These are phyloP conservation scores for Solanum chilense DNA, from an alignment of 257 asterid species.

Conservation along the genomic window DNA sequence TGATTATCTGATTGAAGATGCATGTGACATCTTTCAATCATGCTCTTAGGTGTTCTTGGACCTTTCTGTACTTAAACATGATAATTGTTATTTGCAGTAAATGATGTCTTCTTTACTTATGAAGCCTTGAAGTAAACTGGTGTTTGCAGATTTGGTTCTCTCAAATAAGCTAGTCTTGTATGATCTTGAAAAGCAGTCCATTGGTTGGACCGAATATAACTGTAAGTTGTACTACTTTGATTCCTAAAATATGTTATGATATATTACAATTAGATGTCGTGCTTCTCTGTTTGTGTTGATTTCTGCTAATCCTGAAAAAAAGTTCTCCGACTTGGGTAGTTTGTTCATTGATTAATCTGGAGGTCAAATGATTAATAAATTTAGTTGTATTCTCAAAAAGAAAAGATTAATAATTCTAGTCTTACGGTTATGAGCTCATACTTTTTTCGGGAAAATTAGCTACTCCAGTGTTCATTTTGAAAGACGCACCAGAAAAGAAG, in stretches of 20 bases:
- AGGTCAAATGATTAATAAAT: not conserved
- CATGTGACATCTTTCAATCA: not conserved
- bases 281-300: not conserved
- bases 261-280: not conserved
- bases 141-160: conserved; percentile 83
- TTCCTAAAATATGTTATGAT: not conserved
- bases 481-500: not conserved
- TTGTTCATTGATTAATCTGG: not conserved
- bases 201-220: conserved; percentile 99
- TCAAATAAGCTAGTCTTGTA: conserved; percentile 87
- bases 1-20: not conserved
- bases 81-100: not conserved
- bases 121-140: not conserved
- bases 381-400: not conserved
- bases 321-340: not conserved
- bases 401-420: not conserved
- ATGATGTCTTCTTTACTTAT: not conserved
- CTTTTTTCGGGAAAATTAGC: not conserved
- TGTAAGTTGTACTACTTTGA: conserved; percentile 43
- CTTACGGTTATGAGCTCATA: not conserved
- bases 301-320: not conserved
- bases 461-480: not conserved
- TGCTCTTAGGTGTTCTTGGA: not conserved
- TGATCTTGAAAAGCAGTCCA: conserved; percentile 86
- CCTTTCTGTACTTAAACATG: not conserved